phyloP scores from a whole-genome alignment of 2,329 filamentous ascomycete genomes.

The Talaromyces islandicus region DNA sequence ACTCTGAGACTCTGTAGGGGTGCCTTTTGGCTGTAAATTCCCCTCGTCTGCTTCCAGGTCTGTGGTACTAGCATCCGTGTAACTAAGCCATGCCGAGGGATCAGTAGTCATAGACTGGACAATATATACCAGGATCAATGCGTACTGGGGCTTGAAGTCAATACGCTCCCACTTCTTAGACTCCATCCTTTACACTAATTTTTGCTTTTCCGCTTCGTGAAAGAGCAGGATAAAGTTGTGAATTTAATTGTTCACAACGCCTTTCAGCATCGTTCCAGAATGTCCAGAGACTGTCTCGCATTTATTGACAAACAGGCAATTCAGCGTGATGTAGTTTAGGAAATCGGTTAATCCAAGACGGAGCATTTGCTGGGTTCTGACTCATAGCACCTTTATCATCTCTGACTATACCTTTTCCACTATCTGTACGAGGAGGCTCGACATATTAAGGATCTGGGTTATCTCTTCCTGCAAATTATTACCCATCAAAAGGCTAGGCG shows the following conservation, averaged over 20 bases:
- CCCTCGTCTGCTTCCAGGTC: conserved; percentile 48
- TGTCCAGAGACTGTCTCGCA: conserved; percentile 60
- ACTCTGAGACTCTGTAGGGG: neutral
- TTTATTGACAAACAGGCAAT: conserved; percentile 59
- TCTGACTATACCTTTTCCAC: conserved; percentile 60
- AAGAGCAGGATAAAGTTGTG: conserved; percentile 56
- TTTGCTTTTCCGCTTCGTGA: conserved; percentile 51
- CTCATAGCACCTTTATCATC: conserved; percentile 57
- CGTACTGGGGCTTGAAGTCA: conserved; percentile 52
- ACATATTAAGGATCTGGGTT: conserved; percentile 58
- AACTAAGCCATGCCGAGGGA: conserved; percentile 49
- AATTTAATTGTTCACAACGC: conserved; percentile 57
- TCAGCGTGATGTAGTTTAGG: conserved; percentile 57
- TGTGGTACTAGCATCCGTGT: conserved; percentile 19
- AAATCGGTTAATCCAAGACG: conserved; percentile 52
- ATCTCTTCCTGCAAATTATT: conserved; percentile 48
- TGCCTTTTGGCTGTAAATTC: conserved; percentile 50
- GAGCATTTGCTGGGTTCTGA: conserved; percentile 55
- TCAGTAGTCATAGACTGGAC: conserved; percentile 54
- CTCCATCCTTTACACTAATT: conserved; percentile 53
- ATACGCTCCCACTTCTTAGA: conserved; percentile 59
- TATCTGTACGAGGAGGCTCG: conserved; percentile 58
- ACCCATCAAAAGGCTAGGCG: conserved; percentile 27
- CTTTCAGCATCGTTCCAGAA: conserved; percentile 54
- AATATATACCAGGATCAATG: conserved; percentile 44